Base-by-base conservation (phyloP, 2,329 filamentous ascomycete genomes). In the Trichoderma lentiforme region DNA sequence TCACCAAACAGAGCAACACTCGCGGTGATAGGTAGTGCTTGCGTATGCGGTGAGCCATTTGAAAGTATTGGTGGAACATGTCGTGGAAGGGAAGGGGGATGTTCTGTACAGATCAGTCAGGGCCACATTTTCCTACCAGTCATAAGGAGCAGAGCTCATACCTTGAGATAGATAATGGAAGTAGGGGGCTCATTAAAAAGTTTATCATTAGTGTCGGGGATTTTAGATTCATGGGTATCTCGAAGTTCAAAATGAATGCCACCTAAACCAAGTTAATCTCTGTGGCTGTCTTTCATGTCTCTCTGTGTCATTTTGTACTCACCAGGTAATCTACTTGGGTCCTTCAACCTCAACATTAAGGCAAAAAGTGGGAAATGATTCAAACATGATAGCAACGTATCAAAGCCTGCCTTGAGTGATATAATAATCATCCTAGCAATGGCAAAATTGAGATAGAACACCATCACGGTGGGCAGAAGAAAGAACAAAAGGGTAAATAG, bases 341-440 rank as follows among this genome's bases (percentile, higher is more conserved):
- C 97, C 82, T 99, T 99, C 76, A 98, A 86, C 77, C 95, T 89
- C 73, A 99, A 86, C 97, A 99, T 99, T 71, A 98, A 85, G 32
- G 96, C 96, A 82, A 99, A 99, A 18, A 99, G 87, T 7, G 96
- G 97, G 77, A 99, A 99, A 82, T 99, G 97, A 79, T 99, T 99
- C 71, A 99, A 83, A 82, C 93, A 98, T 57, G 96, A 97, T 76
- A 99, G 87, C 77, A 94, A 87, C 2, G 95, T 98, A 82, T 99
- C 96, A 71, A 99, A 90, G 18, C 89, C 87, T 14, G 95, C 97
- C 81, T 98, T 99, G 73, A 98, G 84, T 14, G 91, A 91, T 74
- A 99, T 99, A 76, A 98, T 98, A 74, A 91, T 90, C 92, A 99
- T 98, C 64, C 97, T 89, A 43, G 95, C 95, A 73, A 93, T 90